Base-by-base conservation (phyloP, 1,284 basidiomycete species). In the Austroboletus niveus region DNA sequence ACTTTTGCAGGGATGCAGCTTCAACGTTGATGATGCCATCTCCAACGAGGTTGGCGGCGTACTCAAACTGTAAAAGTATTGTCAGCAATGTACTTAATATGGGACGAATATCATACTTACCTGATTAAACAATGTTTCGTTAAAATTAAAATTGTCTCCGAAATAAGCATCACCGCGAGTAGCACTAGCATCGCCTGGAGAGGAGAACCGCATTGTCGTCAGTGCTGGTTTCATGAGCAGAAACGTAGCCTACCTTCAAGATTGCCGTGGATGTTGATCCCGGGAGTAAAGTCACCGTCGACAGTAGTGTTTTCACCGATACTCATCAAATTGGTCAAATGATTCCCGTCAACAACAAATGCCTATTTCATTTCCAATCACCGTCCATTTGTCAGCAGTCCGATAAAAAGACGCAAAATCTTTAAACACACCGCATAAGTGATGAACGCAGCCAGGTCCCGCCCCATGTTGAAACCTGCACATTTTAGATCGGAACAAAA, bases 101-200 rank as follows among this genome's bases (percentile, higher is more conserved):
- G 32, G 3, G 15, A 10, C 7, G 7, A 10, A 3, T 3, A 1
- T 10, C 8, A 5, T 27, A 5, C 55, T 5, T 43, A 54, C 64
- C 46, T 54, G 44, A n/a, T 63, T 39, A 22, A 64, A 64, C 44
- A 68, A 30, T 2, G 66, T 69, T 42, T 63, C 55, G 6, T 64
- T 67, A 49, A 63, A 68, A 14, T 29, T 54, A n/a, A n/a, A n/a
- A n/a, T n/a, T n/a, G n/a, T n/a, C n/a, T n/a, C n/a, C 30, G 9
- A 58, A 17, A 68, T 67, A 50, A 63, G 67, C 39, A 22, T 67
- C 64, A 14, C 53, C 56, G 4, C 59, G 61, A 2, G 64, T 68
- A 15, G 56, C 63, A 30, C 64, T 68, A 8, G 45, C 59, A 44
- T 66, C 61, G n/a, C 64, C 64, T 64, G 31, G 10, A 17, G 1